Base-by-base conservation (phyloP, 805 yeast genomes). In the Saccharomycopsis capsularis region DNA sequence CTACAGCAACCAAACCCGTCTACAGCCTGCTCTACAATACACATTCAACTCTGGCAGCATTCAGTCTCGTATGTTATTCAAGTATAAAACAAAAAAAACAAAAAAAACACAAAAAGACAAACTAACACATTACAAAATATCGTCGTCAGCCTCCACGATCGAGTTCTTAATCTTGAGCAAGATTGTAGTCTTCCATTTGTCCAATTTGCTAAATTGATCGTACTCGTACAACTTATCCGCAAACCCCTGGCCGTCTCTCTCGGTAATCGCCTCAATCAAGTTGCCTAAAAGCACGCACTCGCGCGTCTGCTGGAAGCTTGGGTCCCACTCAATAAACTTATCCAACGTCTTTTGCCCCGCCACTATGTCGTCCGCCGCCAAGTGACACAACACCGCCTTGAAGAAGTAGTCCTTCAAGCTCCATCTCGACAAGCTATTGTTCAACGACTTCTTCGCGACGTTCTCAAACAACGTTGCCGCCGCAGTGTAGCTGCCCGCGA, bases 321-420 rank as follows among this genome's bases (percentile, higher is more conserved):
- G 79, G 59, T 90, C 97, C 71, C 90, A 81, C 34, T 73, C 76
- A 11, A 70, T 61, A 51, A 80, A 85, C 52, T 77, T 76, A 27
- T 77, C 79, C 46, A 85, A 64, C 34, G 87, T 76, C 59, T 85
- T 82, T 47, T 77, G 75, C 0, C 95, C 96, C 44, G 95, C 95
- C 32, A 95, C 90, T 35, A 78, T 71, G 65, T 93, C 99, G 56
- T 79, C 88, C 50, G 79, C 78, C 30, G 97, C 95, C 56, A 93
- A 70, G 46, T 83, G 78, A 63, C 96, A 87, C 49, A 93, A 71
- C 24, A 86, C 81, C 46, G 85, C 81, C 69, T 89, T 89, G 61
- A 87, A 71, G 59, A 85, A 89, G 64, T 91, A 88, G 50, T 93
- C 99, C 65, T 93, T 93, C 61, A 93, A 72, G 45, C 88, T 82